Evolutionary conservation across 805 yeast genomes (phyloP), one percentile per base, ranked within the genome.

Genomic region (Cyberlindnera subsufficiens): DNA sequence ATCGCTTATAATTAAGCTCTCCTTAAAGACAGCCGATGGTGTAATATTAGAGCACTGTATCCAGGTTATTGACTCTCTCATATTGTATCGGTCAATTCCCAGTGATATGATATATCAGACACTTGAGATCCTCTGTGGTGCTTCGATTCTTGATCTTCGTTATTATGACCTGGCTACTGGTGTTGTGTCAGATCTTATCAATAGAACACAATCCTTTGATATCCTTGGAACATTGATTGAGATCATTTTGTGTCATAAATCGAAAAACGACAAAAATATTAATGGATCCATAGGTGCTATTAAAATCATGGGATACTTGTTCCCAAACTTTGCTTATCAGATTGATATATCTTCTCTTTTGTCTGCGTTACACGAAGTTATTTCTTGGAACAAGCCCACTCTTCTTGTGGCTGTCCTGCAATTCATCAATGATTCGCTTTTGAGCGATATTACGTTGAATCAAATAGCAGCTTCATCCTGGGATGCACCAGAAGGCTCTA

Each of bases 71-170:
- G 68, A 70, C 35, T 60, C 75, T 0, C 60, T 72, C 5, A 62
- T 74, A 37, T 55, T 68, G 2, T 74, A 65, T 49, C 80, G 81
- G 1, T 53, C 60, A 22, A 50, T 80, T 3, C 83, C 84, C 0
- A 44, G 59, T 7, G 47, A 59, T 1, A 55, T 58, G n/a, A 57
- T 74, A 20, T 59, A 53, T 17, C 59, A 61, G 6, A 59, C 68
- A 1, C 55, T 78, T 3, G 67, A 66, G 41, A 65, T 76, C 13
- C 52, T 80, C 7, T 71, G 82, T 46, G 74, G 74, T 2, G 60
- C 72, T 1, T 57, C 67, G 27, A 58, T 66, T 1, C 49, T 67
- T 27, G 66, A 69, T 15, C 59, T 66, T 8, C 54, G 61, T 5
- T 61, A 72, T 30, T 54, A 56, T 8, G 64, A 59, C 5, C 33